phyloP scores from a whole-genome alignment of 2,329 filamentous ascomycete genomes.

The Phoma herbarum region DNA sequence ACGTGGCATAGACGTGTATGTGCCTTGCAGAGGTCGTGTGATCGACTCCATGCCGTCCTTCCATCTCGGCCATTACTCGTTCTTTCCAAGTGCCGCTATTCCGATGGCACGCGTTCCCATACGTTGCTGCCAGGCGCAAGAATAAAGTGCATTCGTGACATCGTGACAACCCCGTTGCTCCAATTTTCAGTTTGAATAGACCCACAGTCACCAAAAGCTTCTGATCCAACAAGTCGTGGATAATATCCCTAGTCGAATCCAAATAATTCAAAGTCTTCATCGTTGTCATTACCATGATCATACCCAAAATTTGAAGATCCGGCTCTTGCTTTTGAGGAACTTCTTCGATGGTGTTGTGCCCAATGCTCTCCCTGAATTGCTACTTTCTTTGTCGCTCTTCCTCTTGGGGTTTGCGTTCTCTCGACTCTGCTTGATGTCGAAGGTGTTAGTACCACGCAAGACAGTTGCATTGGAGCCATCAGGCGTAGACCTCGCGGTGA shows the following conservation, averaged over 20 bases:
- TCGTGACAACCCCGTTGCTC: constrained; percentile 21
- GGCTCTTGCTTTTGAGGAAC: constrained; percentile 47
- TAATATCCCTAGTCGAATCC: constrained; percentile 13
- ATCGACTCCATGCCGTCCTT: constrained; percentile 29
- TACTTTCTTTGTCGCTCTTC: constrained; percentile 24
- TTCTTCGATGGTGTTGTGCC: constrained; percentile 35
- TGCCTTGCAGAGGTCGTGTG: constrained; percentile 47
- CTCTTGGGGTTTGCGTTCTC: constrained; percentile 33
- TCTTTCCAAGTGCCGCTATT: constrained; percentile 11
- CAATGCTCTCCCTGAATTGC: constrained; percentile 13
- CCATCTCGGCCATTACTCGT: constrained; percentile 9
- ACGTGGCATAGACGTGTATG: constrained; percentile 39
- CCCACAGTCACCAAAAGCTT: constrained; percentile 15
- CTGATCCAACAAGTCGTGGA: constrained; percentile 3
- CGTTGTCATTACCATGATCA: constrained; percentile 24
- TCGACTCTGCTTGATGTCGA: constrained; percentile 11
- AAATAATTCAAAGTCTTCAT: constrained; percentile 7
- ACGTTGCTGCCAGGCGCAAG: constrained; percentile 26
- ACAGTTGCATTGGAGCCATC: constrained; percentile 33
- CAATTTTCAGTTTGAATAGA: constrained; percentile 11
- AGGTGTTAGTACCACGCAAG: constrained; percentile 22
- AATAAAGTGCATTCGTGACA: constrained; percentile 30
- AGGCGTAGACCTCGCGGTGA: constrained; percentile 30
- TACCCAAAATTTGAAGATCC: constrained; percentile 50
- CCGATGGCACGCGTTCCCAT: constrained; percentile 16